A percentile compares a stretch with the other conserved stretches of the same genome.
These are phyloP conservation scores for Thecaphora frezii DNA, from an alignment of 1,284 basidiomycete genomes.

Conservation along the genomic window DNA sequence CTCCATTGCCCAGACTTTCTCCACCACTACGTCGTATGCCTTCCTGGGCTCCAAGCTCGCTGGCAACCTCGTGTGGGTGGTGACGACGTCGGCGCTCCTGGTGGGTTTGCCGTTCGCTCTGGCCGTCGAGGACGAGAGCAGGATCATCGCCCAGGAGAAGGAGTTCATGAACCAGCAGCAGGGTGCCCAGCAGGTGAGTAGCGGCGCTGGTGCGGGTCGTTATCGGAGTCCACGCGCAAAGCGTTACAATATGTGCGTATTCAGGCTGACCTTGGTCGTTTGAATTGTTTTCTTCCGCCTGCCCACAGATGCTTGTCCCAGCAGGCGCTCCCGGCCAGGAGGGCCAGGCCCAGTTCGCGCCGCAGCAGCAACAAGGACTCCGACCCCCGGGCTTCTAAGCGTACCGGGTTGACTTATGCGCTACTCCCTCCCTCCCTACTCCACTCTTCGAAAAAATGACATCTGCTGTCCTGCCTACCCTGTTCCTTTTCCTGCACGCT, in stretches of 20 bases:
- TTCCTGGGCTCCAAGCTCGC: slow-evolving; percentile 69
- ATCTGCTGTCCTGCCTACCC: too few species aligned
- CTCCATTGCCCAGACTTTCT: slow-evolving; percentile 68
- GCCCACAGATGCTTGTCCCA: slow-evolving; percentile 30
- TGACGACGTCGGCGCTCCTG: slow-evolving; percentile 88
- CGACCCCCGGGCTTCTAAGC: slow-evolving; percentile 53
- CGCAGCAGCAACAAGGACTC: slow-evolving; percentile 17
- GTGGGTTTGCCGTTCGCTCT: slow-evolving; percentile 90
- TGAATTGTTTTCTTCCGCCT: not conserved
- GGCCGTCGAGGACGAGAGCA: slow-evolving; percentile 91
- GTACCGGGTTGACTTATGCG: too few species aligned
- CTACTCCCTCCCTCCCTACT: too few species aligned
- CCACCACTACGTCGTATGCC: slow-evolving; percentile 67
- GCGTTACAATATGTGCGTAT: too few species aligned
- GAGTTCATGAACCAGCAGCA: slow-evolving; percentile 90
- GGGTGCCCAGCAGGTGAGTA: slow-evolving; percentile 71
- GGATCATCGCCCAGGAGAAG: slow-evolving; percentile 89
- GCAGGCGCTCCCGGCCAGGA: slow-evolving; percentile 8
- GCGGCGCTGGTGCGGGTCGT: slow-evolving; percentile 63
- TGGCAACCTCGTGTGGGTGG: slow-evolving; percentile 89
- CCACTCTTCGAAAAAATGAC: too few species aligned
- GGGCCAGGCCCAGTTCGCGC: slow-evolving; percentile 4
- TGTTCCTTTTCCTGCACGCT: too few species aligned
- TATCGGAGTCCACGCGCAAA: too few species aligned
- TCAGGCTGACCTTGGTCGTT: slow-evolving; percentile 1